Percentiles rank a stretch among this genome's conserved stretches.
phyloP scores from a whole-genome alignment of 495 filamentous ascomycete species.

The Penicillium bovifimosum region DNA sequence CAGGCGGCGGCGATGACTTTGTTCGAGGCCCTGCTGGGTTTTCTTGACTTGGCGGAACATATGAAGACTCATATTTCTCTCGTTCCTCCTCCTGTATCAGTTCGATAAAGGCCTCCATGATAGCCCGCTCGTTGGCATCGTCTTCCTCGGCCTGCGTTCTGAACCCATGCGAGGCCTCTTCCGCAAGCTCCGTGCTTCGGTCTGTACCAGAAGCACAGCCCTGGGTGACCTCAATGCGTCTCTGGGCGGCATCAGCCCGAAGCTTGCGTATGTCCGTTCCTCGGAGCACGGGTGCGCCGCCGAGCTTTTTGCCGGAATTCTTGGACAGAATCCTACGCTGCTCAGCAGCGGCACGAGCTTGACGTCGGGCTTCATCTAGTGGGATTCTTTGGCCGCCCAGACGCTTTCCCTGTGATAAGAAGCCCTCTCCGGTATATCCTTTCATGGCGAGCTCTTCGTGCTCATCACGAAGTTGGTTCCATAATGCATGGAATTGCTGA shows the following conservation, averaged over 20 bases:
- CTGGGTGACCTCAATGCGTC: slow-evolving; percentile 58
- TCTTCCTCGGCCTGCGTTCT: slow-evolving; percentile 82
- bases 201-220: slow-evolving; percentile 72
- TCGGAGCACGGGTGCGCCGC: slow-evolving; percentile 55
- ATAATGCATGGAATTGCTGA: slow-evolving; percentile 72
- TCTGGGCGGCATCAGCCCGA: slow-evolving; percentile 66
- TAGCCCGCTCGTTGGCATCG: slow-evolving; percentile 85
- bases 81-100: slow-evolving; percentile 81
- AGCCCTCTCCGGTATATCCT: slow-evolving; percentile 90
- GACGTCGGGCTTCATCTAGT: slow-evolving; percentile 67
- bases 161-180: slow-evolving; percentile 70
- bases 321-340: slow-evolving; percentile 52
- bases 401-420: slow-evolving; percentile 67
- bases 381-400: slow-evolving; percentile 66
- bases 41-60: slow-evolving; percentile 57
- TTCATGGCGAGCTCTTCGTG: slow-evolving; percentile 66
- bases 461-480: slow-evolving; percentile 85
- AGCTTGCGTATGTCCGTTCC: slow-evolving; percentile 69
- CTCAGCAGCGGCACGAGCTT: slow-evolving; percentile 72
- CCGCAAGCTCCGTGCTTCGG: slow-evolving; percentile 52
- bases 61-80: slow-evolving; percentile 59
- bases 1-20: slow-evolving; percentile 17
- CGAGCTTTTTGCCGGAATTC: slow-evolving; percentile 69
- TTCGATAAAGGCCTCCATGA: slow-evolving; percentile 80
- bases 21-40: slow-evolving; percentile 53